phyloP scores from a whole-genome alignment of 116 monocot genomes.

The Dioscorea cayenensis region DNA sequence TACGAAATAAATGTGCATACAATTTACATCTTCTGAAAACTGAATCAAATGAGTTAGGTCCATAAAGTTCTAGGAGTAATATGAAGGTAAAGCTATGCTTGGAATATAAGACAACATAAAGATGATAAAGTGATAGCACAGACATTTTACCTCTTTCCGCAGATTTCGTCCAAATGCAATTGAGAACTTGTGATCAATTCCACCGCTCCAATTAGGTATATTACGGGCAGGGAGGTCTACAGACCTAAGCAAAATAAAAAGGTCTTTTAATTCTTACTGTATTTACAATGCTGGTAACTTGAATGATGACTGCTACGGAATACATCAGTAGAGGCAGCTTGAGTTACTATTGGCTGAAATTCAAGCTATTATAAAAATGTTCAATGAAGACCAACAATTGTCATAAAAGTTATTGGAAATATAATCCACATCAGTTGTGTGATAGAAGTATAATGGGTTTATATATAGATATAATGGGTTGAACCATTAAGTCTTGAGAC shows the following conservation, averaged over 20 bases:
- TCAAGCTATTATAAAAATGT: background rate
- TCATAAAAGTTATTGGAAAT: background rate
- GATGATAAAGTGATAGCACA: background rate
- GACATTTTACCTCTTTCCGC: constrained; percentile 23
- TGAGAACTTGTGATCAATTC: constrained; percentile 7
- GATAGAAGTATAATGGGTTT: too few relatives aligned
- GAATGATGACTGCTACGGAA: background rate
- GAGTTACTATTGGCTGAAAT: background rate
- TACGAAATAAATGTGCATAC: background rate
- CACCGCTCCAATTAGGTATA: constrained; percentile 13
- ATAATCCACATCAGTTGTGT: too few relatives aligned
- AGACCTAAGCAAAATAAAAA: constrained; percentile 30
- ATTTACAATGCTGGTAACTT: background rate
- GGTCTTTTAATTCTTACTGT: background rate
- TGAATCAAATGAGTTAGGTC: background rate
- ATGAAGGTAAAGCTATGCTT: background rate
- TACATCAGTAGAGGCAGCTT: background rate
- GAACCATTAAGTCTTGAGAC: too few relatives aligned
- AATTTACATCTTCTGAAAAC: background rate
- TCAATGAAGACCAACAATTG: background rate
- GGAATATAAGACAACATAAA: background rate
- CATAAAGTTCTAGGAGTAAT: background rate
- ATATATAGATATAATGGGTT: too few relatives aligned
- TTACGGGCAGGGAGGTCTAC: constrained; percentile 24
- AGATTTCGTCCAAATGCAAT: background rate